Percentiles rank a stretch among this genome's conserved stretches.
Conservation (phyloP, 2,329 filamentous ascomycete species). For the Mycocentrospora acerina region DNA sequence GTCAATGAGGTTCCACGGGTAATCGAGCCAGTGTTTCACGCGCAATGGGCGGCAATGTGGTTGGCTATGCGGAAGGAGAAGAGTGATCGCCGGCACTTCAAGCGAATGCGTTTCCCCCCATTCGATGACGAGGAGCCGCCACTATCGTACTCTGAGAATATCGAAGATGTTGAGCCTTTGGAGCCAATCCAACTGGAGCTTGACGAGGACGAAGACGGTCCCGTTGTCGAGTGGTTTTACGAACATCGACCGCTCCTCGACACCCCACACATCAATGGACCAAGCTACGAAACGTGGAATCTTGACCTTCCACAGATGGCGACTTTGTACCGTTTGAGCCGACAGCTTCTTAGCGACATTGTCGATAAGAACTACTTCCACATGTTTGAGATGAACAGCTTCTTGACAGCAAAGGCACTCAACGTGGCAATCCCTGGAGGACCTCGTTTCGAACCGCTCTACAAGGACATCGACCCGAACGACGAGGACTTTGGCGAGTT, state of each 20-base stretch:
- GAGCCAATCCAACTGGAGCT: slow-evolving; percentile 99
- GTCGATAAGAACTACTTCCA: slow-evolving; percentile 98
- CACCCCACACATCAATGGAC: slow-evolving; percentile 90
- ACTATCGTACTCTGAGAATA: slow-evolving; percentile 96
- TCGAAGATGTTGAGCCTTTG: slow-evolving; percentile 95
- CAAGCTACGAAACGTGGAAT: slow-evolving; percentile 97
- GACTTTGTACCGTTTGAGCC: slow-evolving; percentile 85
- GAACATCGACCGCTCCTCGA: slow-evolving; percentile 89
- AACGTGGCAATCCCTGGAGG: slow-evolving; percentile 98
- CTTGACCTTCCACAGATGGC: slow-evolving; percentile 93
- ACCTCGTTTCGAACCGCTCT: slow-evolving; percentile 92
- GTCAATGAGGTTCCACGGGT: slow-evolving; percentile 97
- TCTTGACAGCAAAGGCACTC: slow-evolving; percentile 92
- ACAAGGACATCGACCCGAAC: slow-evolving; percentile 98
- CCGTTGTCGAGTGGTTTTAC: slow-evolving; percentile 97
- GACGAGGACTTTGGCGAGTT: slow-evolving; percentile 99
- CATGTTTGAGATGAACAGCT: slow-evolving; percentile 93
- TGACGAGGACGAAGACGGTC: slow-evolving; percentile 86
- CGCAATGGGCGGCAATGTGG: slow-evolving; percentile 99
- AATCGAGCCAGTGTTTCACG: slow-evolving; percentile 96
- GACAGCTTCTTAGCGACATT: slow-evolving; percentile 85
- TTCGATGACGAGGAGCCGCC: slow-evolving; percentile 99
- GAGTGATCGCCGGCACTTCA: slow-evolving; percentile 92
- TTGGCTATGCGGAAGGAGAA: slow-evolving; percentile 97
- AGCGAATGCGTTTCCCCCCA: slow-evolving; percentile 97